Evolutionary conservation across 345 rosid species (phyloP).

Genomic region (Eutrema heterophyllum): DNA sequence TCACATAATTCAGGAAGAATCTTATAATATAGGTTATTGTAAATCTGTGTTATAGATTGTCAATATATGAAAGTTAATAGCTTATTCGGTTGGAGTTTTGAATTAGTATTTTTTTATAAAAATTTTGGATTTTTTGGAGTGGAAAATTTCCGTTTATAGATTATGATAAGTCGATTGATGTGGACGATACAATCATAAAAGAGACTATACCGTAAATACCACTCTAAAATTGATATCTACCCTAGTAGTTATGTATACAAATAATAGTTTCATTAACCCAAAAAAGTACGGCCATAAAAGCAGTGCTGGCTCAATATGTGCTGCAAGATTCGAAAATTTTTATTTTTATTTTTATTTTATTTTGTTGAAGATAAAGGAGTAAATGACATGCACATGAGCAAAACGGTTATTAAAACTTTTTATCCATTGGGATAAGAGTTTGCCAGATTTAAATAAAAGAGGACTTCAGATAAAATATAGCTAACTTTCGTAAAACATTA

Average conservation of each 20-base stretch:
- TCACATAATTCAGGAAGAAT: not conserved
- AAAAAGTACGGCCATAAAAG: not conserved
- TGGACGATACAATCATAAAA: not conserved
- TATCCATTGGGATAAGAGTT: constrained; percentile 18
- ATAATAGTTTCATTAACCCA: not conserved
- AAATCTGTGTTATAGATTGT: not conserved
- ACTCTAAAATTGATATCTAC: not conserved
- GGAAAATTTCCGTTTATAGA: not conserved
- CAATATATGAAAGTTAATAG: not conserved
- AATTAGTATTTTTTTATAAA: too few species aligned
- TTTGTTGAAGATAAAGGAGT: not conserved
- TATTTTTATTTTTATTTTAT: not conserved
- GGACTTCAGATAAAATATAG: not conserved
- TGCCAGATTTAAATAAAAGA: not conserved
- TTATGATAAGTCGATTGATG: not conserved
- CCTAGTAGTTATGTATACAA: not conserved
- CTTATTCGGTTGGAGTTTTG: not conserved
- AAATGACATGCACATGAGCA: constrained; percentile 18
- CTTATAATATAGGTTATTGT: not conserved
- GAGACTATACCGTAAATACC: not conserved
- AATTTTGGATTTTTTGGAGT: not conserved
- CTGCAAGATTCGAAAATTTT: not conserved
- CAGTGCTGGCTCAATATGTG: not conserved
- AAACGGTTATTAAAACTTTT: not conserved
- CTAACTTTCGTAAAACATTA: constrained; percentile 15